These are phyloP conservation scores for Lichina pygmaea DNA, from an alignment of 495 filamentous ascomycete genomes.

Conservation along the genomic window DNA sequence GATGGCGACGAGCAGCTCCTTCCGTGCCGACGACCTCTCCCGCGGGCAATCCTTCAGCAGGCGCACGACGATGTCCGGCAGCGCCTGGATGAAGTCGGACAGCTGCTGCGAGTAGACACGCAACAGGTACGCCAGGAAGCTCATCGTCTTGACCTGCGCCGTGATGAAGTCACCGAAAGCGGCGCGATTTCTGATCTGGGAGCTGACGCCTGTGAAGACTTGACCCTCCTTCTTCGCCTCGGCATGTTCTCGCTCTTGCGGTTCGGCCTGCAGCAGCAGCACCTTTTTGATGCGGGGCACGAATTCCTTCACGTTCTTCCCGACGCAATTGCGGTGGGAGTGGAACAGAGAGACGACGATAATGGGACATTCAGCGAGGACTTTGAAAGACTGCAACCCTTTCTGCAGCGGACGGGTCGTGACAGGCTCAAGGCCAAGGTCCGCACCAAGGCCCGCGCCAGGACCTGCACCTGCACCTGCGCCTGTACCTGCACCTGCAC, in stretches of 20 bases:
- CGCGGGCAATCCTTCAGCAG: slow-evolving; percentile 80
- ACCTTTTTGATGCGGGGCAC: slow-evolving; percentile 84
- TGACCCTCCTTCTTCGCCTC: slow-evolving; percentile 48
- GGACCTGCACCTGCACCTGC: neutral
- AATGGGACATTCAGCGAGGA: slow-evolving; percentile 89
- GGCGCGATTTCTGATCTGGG: slow-evolving; percentile 74
- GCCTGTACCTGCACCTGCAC: neutral
- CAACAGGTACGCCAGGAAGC: slow-evolving; percentile 83
- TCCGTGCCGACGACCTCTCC: slow-evolving; percentile 77
- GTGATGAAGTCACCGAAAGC: slow-evolving; percentile 97
- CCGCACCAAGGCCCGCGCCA: slow-evolving; percentile 17
- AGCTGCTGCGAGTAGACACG: slow-evolving; percentile 70
- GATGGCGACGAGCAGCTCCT: slow-evolving; percentile 88
- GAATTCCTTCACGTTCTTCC: slow-evolving; percentile 70
- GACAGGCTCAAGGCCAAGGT: slow-evolving; percentile 57
- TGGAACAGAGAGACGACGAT: slow-evolving; percentile 98
- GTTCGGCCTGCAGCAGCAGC: slow-evolving; percentile 66
- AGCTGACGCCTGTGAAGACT: slow-evolving; percentile 81
- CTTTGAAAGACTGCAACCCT: slow-evolving; percentile 98
- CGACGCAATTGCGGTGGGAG: slow-evolving; percentile 52
- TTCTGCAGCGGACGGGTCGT: slow-evolving; percentile 51
- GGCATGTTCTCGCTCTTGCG: slow-evolving; percentile 73
- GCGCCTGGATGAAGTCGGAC: slow-evolving; percentile 60
- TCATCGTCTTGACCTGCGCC: slow-evolving; percentile 98
- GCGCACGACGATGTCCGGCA: slow-evolving; percentile 79